Evolutionary conservation across 2,329 filamentous ascomycete species (phyloP), one percentile per base, ranked within the genome.

Genomic region (Colletotrichum sp.): DNA sequence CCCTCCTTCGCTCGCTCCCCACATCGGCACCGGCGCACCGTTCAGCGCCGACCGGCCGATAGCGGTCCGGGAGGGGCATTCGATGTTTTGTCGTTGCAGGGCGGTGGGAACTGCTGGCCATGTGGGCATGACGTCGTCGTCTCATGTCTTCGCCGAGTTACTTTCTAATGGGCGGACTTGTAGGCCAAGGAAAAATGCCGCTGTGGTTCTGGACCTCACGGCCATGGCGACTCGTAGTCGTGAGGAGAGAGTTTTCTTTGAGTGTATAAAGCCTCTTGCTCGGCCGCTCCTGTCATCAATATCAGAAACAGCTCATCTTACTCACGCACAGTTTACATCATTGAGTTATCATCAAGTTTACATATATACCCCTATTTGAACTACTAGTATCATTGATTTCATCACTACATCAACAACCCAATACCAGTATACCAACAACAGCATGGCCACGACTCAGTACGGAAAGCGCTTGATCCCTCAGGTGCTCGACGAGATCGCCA

Each of bases 401-500:
- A 69, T 12, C 30, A 30, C 15, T 2, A 55, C 9, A 64, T 32
- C 34, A 58, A 48, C 43, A 9, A 61, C 16, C 34, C 43, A 38
- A 24, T 18, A 21, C 34, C 38, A 30, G 8, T 12, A 48, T 48
- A 66, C 64, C 64, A 34, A 48, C 38, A 34, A 24, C 61, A 75
- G 64, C 73, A 75, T 75, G 73, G 70, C 73, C 61, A 61, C 60
- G 28, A 65, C 73, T 34, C 70, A 73, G 64, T 73, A 73, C 48
- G 73, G 73, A 18, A 75, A 43, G 34, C 83, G 86, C 28, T 79
- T 87, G 15, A 74, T 87, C 10, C 81, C 85, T 24, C 80, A 84
- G 71, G 79, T 87, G 60, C 79, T 88, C 58, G 86, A 88, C 72
- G 83, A 85, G 1, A 77, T 80, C 12, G 86, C 86, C 26, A 67